Conservation (phyloP, 2,329 filamentous ascomycete species). For the Claviceps sp. region DNA sequence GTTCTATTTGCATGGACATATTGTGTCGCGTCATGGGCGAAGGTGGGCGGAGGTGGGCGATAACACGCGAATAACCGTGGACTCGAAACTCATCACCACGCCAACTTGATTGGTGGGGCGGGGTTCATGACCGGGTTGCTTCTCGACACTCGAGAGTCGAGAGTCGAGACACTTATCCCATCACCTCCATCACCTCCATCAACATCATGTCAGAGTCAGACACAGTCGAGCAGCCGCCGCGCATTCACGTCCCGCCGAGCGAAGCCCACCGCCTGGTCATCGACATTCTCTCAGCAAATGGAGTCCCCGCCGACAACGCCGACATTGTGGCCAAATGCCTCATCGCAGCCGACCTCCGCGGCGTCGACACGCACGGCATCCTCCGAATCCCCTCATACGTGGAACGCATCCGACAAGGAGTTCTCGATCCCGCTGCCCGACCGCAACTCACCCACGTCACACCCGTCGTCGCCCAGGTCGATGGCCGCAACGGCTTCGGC, state of each 20-base stretch:
- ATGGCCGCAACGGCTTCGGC: constrained; percentile 60
- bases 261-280: constrained; percentile 35
- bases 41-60: no score
- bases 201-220: background rate
- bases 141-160: no score
- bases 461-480: constrained; percentile 55
- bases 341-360: constrained; percentile 61
- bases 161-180: background rate
- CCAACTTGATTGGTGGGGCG: no score
- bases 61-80: no score
- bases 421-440: constrained; percentile 46
- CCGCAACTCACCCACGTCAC: constrained; percentile 50
- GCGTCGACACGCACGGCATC: constrained; percentile 65
- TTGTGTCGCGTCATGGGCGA: no score
- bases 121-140: no score
- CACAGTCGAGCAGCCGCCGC: background rate
- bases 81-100: no score
- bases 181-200: background rate
- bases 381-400: constrained; percentile 71
- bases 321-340: constrained; percentile 52
- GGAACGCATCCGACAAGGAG: constrained; percentile 54
- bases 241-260: constrained; percentile 12
- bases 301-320: constrained; percentile 45
- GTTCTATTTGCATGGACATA: no score
- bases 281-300: constrained; percentile 44